Conservation (phyloP, 1,284 basidiomycete species). For the Pseudozyma thailandica region DNA sequence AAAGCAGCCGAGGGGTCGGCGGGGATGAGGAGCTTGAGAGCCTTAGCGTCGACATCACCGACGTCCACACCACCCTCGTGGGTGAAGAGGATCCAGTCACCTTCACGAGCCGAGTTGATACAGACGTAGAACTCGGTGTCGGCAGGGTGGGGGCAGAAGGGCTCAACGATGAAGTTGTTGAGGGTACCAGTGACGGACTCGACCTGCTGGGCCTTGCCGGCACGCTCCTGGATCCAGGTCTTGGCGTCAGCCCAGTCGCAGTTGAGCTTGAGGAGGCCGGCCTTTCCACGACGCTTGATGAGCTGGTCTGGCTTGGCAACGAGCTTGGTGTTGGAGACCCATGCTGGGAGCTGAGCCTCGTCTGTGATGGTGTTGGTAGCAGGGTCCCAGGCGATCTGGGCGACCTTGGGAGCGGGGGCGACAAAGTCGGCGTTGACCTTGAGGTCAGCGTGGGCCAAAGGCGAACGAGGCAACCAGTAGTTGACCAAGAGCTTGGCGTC, state of each 20-base stretch:
- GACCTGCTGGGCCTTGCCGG: slow-evolving; percentile 94
- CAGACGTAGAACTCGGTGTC: slow-evolving; percentile 98
- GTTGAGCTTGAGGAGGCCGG: slow-evolving; percentile 89
- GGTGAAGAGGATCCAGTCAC: slow-evolving; percentile 96
- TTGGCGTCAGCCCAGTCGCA: slow-evolving; percentile 81
- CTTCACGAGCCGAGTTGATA: slow-evolving; percentile 94
- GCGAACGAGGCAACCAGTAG: slow-evolving; percentile 67
- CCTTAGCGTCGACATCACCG: slow-evolving; percentile 98
- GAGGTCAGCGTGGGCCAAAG: slow-evolving; percentile 57
- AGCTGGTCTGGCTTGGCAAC: slow-evolving; percentile 80
- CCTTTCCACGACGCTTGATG: slow-evolving; percentile 99
- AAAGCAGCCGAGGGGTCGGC: slow-evolving; percentile 82
- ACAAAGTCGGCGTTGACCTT: slow-evolving; percentile 61
- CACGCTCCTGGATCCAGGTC: slow-evolving; percentile 85
- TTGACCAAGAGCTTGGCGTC: slow-evolving; percentile 68
- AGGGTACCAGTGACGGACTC: slow-evolving; percentile 92
- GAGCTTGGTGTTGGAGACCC: slow-evolving; percentile 74
- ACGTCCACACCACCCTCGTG: slow-evolving; percentile 99
- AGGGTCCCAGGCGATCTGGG: slow-evolving; percentile 81
- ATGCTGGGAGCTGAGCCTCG: slow-evolving; percentile 78
- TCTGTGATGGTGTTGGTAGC: slow-evolving; percentile 83
- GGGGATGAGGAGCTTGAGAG: slow-evolving; percentile 84
- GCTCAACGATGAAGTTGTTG: slow-evolving; percentile 97
- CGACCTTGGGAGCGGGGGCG: slow-evolving; percentile 64
- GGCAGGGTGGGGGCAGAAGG: slow-evolving; percentile 93